phyloP scores from a whole-genome alignment of 306 rosid species.

The Herpetospermum pedunculosum region DNA sequence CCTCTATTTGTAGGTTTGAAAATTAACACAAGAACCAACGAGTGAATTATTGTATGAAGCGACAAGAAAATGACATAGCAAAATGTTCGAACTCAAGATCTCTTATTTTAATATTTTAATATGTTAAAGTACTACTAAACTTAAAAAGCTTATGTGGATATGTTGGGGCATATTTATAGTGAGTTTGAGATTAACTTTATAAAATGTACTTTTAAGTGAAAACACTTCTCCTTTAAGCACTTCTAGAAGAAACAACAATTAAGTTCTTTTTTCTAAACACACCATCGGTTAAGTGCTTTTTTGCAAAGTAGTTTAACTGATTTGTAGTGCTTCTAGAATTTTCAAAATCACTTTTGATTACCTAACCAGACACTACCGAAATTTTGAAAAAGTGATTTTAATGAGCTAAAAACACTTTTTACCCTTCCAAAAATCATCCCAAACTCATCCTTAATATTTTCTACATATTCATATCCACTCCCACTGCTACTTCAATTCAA shows the following conservation, averaged over 20 bases:
- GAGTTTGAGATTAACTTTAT: background rate
- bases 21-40: background rate
- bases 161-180: background rate
- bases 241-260: no score
- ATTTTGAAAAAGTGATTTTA: background rate
- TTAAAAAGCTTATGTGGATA: background rate
- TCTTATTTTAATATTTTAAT: background rate
- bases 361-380: background rate
- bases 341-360: background rate
- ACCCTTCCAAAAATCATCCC: background rate
- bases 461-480: background rate
- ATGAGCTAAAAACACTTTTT: background rate
- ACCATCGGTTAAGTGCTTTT: background rate
- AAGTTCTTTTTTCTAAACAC: no score
- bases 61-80: background rate
- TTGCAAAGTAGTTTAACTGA: background rate
- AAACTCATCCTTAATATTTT: background rate
- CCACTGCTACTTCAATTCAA: background rate
- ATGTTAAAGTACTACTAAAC: background rate
- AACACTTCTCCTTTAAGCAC: background rate
- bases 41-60: background rate
- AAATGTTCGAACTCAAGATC: background rate
- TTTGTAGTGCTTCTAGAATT: background rate
- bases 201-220: background rate
- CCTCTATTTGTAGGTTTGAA: background rate